Conservation (phyloP, 2,329 filamentous ascomycete species). For the Claviceps sp. region DNA sequence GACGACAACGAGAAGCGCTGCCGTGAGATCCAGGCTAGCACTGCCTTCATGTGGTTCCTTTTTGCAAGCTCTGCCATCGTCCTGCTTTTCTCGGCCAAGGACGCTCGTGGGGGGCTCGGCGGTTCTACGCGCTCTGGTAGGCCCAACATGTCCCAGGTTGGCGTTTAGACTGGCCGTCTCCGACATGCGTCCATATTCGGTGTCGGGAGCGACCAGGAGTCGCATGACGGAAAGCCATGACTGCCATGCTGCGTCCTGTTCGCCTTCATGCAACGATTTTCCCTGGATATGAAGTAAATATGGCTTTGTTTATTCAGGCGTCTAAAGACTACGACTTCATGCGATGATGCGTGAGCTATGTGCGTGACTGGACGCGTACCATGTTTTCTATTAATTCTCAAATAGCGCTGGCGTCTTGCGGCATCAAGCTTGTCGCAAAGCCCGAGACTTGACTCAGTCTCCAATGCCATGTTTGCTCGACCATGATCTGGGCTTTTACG, state of each 20-base stretch:
- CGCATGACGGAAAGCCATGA: not conserved
- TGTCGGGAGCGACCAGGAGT: constrained; percentile 1
- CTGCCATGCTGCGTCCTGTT: not conserved
- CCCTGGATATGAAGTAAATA: constrained; percentile 2
- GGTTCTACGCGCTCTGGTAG: constrained; percentile 29
- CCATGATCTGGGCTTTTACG: not conserved
- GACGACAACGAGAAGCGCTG: constrained; percentile 49
- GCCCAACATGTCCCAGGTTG: constrained; percentile 45
- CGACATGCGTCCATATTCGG: not conserved
- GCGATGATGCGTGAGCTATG: not conserved
- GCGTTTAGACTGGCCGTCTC: constrained; percentile 21
- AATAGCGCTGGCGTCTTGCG: not conserved
- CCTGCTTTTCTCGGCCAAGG: constrained; percentile 40
- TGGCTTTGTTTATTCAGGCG: constrained; percentile 2
- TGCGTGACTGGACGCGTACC: not conserved
- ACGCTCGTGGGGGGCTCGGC: constrained; percentile 32
- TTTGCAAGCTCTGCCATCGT: constrained; percentile 47
- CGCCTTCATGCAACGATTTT: not conserved
- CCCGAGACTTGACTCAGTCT: not conserved
- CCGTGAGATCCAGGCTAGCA: constrained; percentile 60
- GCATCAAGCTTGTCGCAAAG: not conserved
- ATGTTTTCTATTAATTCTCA: not conserved
- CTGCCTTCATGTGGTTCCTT: constrained; percentile 69
- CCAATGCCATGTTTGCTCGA: too few relatives aligned
- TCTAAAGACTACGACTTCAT: not conserved